Evolutionary conservation across 805 yeast species (phyloP), one percentile per base, ranked within the genome.

Genomic region (Saccharomyces mikatae): DNA sequence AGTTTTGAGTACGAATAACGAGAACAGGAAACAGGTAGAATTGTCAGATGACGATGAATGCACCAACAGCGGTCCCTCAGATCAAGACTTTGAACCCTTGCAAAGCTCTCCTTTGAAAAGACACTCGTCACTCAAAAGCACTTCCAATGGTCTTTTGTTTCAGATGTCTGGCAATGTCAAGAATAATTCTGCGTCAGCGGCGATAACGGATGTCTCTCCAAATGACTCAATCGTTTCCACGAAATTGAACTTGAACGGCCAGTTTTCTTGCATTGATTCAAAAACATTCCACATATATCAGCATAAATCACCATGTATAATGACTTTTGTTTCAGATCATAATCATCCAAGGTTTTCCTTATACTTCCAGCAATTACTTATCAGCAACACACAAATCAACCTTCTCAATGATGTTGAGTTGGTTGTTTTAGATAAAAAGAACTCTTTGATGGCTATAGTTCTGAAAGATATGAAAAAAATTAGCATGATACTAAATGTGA

Each of bases 361-460:
- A n/a, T 57, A 48, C 8, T 52, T 54, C 44, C 54, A 56, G 31
- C 55, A 56, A 29, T 41, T 36, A 17, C 56, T 47, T 5, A 58
- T 63, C 5, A 53, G 54, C 3, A 57, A 55, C 29, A 47, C 63
- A 8, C 57, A 56, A 27, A 31, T 64, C 4, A 58, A 62, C 48
- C 54, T 62, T 14, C 41, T 48, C 27, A 31, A 36, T n/a, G 67
- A 64, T 32, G 62, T 68, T 49, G 53, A 59, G 28, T 32, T 22
- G 31, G 36, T 61, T 11, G 28, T 56, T 11, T 56, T 64, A 44
- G 68, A 64, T 50, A 28, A 55, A 28, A 49, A 50, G 3, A 52
- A 50, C 41, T 41, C 56, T 8, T 51, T 50, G 22, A 53, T 67
- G 44, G 69, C 61, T 22, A 41, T 64, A 22, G 26, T 55, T 2